These are phyloP conservation scores for Casuarina glauca DNA, from an alignment of 306 rosid species.

Conservation along the genomic window DNA sequence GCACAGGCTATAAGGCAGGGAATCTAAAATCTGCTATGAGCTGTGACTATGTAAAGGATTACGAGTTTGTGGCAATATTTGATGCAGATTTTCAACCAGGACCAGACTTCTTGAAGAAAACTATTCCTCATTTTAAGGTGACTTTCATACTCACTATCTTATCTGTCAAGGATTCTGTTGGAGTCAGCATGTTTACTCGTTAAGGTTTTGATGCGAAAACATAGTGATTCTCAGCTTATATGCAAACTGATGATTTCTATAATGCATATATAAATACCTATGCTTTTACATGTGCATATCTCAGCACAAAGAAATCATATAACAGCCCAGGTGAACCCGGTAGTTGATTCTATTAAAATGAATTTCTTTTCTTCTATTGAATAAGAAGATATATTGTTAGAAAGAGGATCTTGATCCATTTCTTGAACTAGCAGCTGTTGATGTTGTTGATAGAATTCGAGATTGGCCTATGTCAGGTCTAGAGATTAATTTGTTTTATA, in stretches of 20 bases:
- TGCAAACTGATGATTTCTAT: background rate
- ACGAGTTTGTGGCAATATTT: constrained; percentile 92
- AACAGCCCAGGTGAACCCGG: background rate
- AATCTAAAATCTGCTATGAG: constrained; percentile 97
- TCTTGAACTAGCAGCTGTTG: background rate
- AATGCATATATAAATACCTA: background rate
- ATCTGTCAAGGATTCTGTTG: constrained; percentile 8
- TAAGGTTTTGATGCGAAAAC: constrained; percentile 18
- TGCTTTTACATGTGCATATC: background rate
- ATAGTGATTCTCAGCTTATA: background rate
- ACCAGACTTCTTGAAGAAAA: constrained; percentile 91
- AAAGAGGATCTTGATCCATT: constrained; percentile 2
- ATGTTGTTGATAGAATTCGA: background rate
- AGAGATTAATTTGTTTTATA: background rate
- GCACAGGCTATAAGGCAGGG: constrained; percentile 97
- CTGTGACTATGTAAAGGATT: constrained; percentile 93
- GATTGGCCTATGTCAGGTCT: background rate
- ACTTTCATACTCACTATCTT: background rate
- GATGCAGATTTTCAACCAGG: constrained; percentile 99
- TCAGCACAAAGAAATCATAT: background rate
- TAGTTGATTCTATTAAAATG: background rate
- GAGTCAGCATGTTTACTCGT: constrained; percentile 7
- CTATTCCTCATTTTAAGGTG: constrained; percentile 96
- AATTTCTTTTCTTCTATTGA: background rate
- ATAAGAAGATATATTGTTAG: background rate